Evolutionary conservation across 2,329 filamentous ascomycete genomes (phyloP).

Genomic region (Knufia petricola): DNA sequence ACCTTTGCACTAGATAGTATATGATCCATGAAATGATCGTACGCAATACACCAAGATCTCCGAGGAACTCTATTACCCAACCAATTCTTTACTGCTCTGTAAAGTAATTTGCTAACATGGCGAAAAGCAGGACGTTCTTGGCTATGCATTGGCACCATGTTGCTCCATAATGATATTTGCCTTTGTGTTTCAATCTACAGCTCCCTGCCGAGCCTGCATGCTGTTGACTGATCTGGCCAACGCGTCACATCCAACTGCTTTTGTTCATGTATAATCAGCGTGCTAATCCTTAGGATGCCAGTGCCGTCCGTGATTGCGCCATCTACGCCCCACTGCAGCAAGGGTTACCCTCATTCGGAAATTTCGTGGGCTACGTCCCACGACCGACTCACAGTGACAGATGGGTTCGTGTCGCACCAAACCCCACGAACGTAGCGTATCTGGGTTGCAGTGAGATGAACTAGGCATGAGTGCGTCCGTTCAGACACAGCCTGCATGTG

Average conservation of each 20-base stretch:
- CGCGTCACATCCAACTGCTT: too few species aligned
- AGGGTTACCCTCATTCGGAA: background rate
- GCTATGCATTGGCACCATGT: background rate
- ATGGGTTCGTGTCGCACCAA: background rate
- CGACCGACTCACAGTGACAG: background rate
- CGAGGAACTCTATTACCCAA: conserved; percentile 39
- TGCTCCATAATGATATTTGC: background rate
- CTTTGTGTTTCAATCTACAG: background rate
- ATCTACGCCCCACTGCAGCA: background rate
- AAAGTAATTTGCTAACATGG: background rate
- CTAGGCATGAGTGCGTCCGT: too few species aligned
- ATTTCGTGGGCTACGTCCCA: background rate
- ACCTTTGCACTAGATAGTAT: conserved; percentile 58
- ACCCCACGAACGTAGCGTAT: background rate
- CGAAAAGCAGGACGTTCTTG: background rate
- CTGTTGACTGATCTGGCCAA: too few species aligned
- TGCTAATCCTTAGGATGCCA: background rate
- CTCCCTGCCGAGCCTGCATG: too few species aligned
- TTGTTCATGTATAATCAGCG: background rate
- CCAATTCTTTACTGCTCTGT: conserved; percentile 14
- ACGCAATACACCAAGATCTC: conserved; percentile 57
- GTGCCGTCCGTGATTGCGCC: background rate
- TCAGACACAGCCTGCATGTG: too few species aligned
- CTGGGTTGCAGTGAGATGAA: background rate
- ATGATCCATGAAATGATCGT: conserved; percentile 51